Percentiles rank a stretch among this genome's conserved stretches.
phyloP scores from a whole-genome alignment of 2,329 filamentous ascomycete species.

The Didymella keratinophila region DNA sequence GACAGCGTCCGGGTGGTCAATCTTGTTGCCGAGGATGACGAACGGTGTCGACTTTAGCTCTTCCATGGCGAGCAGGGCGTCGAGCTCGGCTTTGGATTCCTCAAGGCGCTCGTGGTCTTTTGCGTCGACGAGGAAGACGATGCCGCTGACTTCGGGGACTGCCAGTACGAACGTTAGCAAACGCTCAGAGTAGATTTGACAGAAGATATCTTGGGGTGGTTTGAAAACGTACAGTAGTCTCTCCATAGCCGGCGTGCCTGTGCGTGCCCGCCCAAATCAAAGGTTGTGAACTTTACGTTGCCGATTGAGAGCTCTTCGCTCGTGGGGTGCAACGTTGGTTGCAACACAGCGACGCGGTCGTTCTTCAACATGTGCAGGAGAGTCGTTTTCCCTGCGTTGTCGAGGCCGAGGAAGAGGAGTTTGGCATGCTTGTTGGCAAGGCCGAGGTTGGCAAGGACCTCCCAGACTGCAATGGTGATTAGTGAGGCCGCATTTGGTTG shows the following conservation, averaged over 20 bases:
- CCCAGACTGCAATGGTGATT: slow-evolving; percentile 70
- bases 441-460: slow-evolving; percentile 84
- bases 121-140: slow-evolving; percentile 97
- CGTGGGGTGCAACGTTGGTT: slow-evolving; percentile 61
- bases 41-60: slow-evolving; percentile 96
- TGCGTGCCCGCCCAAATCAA: slow-evolving; percentile 66
- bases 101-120: slow-evolving; percentile 94
- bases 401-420: slow-evolving; percentile 78
- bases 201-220: background rate
- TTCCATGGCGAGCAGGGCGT: slow-evolving; percentile 93
- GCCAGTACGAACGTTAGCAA: background rate
- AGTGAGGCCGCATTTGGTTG: background rate
- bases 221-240: slow-evolving; percentile 44
- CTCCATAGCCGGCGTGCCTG: slow-evolving; percentile 53
- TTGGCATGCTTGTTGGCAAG: slow-evolving; percentile 90
- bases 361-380: slow-evolving; percentile 92
- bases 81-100: slow-evolving; percentile 96
- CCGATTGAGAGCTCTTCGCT: slow-evolving; percentile 66
- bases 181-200: background rate
- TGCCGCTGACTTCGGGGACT: slow-evolving; percentile 64
- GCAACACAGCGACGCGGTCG: slow-evolving; percentile 85
- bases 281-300: slow-evolving; percentile 85
- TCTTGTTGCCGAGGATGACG: slow-evolving; percentile 97
- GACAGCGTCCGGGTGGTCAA: slow-evolving; percentile 94
- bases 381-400: slow-evolving; percentile 97